Evolutionary conservation across 1,284 basidiomycete genomes (phyloP).

Genomic region (Papiliotrema flavescens): DNA sequence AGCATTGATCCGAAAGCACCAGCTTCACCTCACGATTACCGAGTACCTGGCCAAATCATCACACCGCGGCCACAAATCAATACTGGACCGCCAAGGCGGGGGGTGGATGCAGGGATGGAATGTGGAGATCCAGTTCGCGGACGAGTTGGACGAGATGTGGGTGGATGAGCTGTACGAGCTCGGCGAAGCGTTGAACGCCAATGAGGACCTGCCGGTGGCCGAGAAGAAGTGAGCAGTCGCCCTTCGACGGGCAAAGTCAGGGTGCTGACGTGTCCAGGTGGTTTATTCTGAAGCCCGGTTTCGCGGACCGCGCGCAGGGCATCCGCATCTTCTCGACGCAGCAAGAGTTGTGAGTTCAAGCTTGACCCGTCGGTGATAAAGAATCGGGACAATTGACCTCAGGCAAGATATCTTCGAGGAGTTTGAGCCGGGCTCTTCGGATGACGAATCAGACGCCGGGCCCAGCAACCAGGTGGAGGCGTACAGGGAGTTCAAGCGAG

Average conservation of each 20-base stretch:
- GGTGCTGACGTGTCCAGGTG: conserved; percentile 48
- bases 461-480: neutral
- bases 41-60: conserved; percentile 70
- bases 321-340: conserved; percentile 85
- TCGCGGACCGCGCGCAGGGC: conserved; percentile 94
- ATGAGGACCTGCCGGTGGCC: conserved; percentile 29
- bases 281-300: conserved; percentile 96
- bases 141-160: conserved; percentile 94
- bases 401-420: conserved; percentile 70
- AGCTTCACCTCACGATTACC: conserved; percentile 72
- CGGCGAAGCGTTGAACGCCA: conserved; percentile 58
- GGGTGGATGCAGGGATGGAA: conserved; percentile 78
- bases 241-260: too few species aligned
- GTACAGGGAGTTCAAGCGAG: conserved; percentile 2
- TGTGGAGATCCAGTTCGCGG: conserved; percentile 83
- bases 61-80: conserved; percentile 38
- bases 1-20: conserved; percentile 92
- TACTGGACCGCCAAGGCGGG: conserved; percentile 47
- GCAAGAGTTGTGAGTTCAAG: conserved; percentile 56
- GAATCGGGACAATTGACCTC: neutral
- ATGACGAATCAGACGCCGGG: conserved; percentile 49
- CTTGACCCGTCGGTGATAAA: neutral
- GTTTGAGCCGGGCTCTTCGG: conserved; percentile 64
- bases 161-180: conserved; percentile 91
- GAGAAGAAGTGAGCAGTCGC: conserved; percentile 50